These are phyloP conservation scores for Cladophialophora exuberans DNA, from an alignment of 2,329 filamentous ascomycete species.

Conservation along the genomic window DNA sequence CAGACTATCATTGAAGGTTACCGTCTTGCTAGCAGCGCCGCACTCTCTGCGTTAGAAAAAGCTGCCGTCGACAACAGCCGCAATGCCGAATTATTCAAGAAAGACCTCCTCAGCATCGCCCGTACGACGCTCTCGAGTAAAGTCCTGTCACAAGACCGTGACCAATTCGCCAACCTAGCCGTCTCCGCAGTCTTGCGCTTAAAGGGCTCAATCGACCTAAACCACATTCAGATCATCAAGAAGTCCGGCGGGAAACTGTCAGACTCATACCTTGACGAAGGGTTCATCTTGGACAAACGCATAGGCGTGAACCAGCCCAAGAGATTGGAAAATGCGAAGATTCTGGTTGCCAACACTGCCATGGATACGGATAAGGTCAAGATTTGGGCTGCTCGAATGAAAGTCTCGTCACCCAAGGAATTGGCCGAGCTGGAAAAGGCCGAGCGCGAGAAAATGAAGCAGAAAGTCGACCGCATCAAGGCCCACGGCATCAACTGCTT, in stretches of 20 bases:
- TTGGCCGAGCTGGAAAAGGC: conserved; percentile 98
- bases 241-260: conserved; percentile 97
- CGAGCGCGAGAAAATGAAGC: conserved; percentile 99
- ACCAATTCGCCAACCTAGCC: conserved; percentile 87
- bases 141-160: conserved; percentile 89
- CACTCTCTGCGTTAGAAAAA: conserved; percentile 79
- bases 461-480: conserved; percentile 99
- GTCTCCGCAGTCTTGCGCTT: conserved; percentile 89
- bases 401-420: conserved; percentile 95
- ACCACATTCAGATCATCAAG: conserved; percentile 99
- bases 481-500: conserved; percentile 99
- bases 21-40: conserved; percentile 91
- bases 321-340: conserved; percentile 96
- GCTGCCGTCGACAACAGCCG: conserved; percentile 88
- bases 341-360: conserved; percentile 93
- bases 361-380: conserved; percentile 99
- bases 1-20: conserved; percentile 99
- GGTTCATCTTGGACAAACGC: conserved; percentile 98
- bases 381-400: conserved; percentile 96
- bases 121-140: conserved; percentile 96
- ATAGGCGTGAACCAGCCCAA: conserved; percentile 99
- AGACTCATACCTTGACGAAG: conserved; percentile 96
- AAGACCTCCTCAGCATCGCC: conserved; percentile 87
- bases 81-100: conserved; percentile 79
- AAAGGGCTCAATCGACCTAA: conserved; percentile 88